Base-by-base conservation (phyloP, 352 stramenopile genomes). In the Peronospora farinosa region DNA sequence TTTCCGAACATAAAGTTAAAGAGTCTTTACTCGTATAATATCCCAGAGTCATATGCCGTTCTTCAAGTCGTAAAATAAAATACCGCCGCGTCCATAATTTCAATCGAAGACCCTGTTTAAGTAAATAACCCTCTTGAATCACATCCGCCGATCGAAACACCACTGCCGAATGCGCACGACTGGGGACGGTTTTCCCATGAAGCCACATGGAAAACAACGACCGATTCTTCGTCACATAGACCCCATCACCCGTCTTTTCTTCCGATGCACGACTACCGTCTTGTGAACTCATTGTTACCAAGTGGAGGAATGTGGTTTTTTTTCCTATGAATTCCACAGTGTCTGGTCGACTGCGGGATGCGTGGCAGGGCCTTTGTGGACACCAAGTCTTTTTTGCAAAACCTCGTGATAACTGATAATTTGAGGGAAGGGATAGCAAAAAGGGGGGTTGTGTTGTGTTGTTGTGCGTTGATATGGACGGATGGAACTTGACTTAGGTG, bases 11-110 rank as follows among this genome's bases (percentile, higher is more conserved):
- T 25, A 93, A 56, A 32, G 74, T 72, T 15, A 93, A 55, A 30
- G 75, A 82, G 54, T 93, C 82, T 43, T 89, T 91, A 58, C 67
- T 88, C 13, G 75, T 88, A 55, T 93, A 93, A 54, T 93, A 93
- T 0, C 79, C 78, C 9, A 93, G 62, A 30, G 82, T 93, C 82
- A 93, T 93, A 67, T 93, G 80, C 3, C 79, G 79, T 66, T 93
- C 82, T 47, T 93, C 82, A 11, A 93, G 71, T 0, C 82, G 78
- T 40, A 93, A 47, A 39, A 93, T 93, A 39, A 93, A 93, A 47
- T 93, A 93, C 37, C 82, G 75, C n/a, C 73, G 73, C 16, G 66
- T 84, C 79, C 79, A 91, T 62, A 88, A 78, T 53, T 86, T 86
- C 25, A 93, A 54, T 7, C 82, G 79, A 19, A 85, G 57, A 1